Base-by-base conservation (phyloP, 331 rosid genomes). In the Malus hybrid region DNA sequence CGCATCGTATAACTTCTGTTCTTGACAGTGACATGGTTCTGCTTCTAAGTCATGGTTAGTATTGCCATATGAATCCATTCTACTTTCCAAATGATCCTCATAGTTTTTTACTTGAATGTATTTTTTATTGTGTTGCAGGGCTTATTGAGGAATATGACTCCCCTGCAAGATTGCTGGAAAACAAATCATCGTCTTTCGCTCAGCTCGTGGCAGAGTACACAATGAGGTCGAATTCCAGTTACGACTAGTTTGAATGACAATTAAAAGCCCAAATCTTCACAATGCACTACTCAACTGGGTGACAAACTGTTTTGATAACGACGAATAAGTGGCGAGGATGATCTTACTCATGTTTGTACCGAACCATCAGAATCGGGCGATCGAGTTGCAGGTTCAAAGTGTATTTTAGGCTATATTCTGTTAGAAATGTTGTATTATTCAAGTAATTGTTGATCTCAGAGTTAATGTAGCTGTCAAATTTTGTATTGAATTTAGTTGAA, bases 121-220 rank as follows among this genome's bases (percentile, higher is more conserved):
- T 55, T 48, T 36, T 62, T n/a, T 1, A 42, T 42, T 10, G 14
- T 75, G 55, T 12, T 89, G 83, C 77, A 93, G 97, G 97, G 42
- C 90, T 85, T 10, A 74, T 93, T 26, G 88, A 91, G 81, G 98
- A 91, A 82, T 84, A 74, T 42, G 91, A 93, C 75, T 70, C 93
- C 39, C 97, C 96, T 5, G 68, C 81, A 30, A 87, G 74, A 78
- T 78, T 93, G 85, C 73, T 93, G 5, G 93, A 87, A 78, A 69
- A 93, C 68, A 89, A 83, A 58, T 86, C 91, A 6, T 93, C 98
- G 1, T 87, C 94, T 71, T 93, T 93, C 73, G 75, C 98, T 53
- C 87, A 87, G 79, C 96, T 87, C 72, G 97, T 91, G 63, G 91
- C 90, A 12, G 96, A 93, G 83, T 93, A 91, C 77, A 87, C 89